Evolutionary conservation across 2,329 filamentous ascomycete species (phyloP), one percentile per base, ranked within the genome.

Genomic region (Cladorrhinum sp.): DNA sequence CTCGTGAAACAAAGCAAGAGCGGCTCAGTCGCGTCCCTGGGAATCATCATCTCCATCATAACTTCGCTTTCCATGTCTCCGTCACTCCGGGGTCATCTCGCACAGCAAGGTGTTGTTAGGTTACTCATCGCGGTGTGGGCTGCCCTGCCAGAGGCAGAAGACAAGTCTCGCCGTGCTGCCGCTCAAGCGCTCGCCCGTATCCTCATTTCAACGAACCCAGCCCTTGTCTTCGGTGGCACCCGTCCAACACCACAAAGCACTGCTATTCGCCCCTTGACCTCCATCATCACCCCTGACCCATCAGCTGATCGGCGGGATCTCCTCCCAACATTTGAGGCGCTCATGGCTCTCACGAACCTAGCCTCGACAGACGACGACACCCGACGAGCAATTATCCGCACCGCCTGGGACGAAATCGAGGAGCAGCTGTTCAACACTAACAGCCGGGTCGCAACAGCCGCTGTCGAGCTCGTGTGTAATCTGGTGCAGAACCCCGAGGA

Each of bases 301-400:
- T 77, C 79, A 1, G 78, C 81, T 2, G 84, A 87, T 51, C 84
- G 85, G 1, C 85, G 88, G 56, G 90, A 96, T 73, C 84, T 98
- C 14, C 82, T 99, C 0, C 92, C 95, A 0, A 87, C 90, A 0
- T 99, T 98, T 67, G 95, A 99, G 75, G 83, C 89, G 0, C 82
- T 99, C 8, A 89, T 98, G 73, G 94, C 95, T 0, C 83, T 99
- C 36, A 98, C 95, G 0, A 99, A 99, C 68, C 84, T 99, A 7
- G 95, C 94, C 0, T 96, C 91, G 0, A 84, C 88, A 12, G 88
- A 93, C 57, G 83, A 88, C 33, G 83, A 86, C 5, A 82, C 84
- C 5, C 83, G 88, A 50, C 80, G 83, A 36, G 79, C 82, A 16
- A 93, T 96, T 55, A 86, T 96, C 36, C 86, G 89, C 9, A 79